Evolutionary conservation across 805 yeast genomes (phyloP).

Genomic region (Blastobotrys peoriensis): DNA sequence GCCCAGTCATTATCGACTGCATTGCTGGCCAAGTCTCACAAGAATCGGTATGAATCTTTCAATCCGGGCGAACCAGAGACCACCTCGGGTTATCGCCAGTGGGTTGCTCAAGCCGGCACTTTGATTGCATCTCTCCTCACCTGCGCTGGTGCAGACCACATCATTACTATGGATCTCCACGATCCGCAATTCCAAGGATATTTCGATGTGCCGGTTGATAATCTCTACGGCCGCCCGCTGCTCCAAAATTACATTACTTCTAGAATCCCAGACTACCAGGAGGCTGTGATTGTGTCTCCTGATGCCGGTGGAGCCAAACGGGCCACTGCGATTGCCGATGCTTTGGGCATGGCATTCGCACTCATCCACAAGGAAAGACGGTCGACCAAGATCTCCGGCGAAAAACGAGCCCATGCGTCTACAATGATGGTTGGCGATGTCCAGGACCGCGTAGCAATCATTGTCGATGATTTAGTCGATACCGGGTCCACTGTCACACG

Average conservation of each 20-base stretch:
- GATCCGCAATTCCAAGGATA: constrained; percentile 98
- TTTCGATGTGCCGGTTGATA: constrained; percentile 94
- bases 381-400: constrained; percentile 23
- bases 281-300: constrained; percentile 91
- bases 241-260: constrained; percentile 77
- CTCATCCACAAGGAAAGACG: constrained; percentile 91
- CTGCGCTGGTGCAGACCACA: constrained; percentile 93
- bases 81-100: constrained; percentile 74
- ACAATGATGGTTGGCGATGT: constrained; percentile 98
- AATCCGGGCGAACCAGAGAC: constrained; percentile 14
- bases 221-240: constrained; percentile 81
- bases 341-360: constrained; percentile 83
- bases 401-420: constrained; percentile 48
- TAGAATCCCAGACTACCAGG: constrained; percentile 68
- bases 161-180: constrained; percentile 96
- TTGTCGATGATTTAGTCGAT: constrained; percentile 90
- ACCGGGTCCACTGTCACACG: constrained; percentile 87
- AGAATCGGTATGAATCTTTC: constrained; percentile 9
- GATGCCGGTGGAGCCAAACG: constrained; percentile 99
- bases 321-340: constrained; percentile 91
- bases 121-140: constrained; percentile 80
- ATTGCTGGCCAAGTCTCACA: constrained; percentile 1
- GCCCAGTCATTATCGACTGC: constrained; percentile 6
- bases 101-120: constrained; percentile 96
- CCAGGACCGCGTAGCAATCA: constrained; percentile 74